Conservation (phyloP, 805 yeast genomes). For the Metschnikowia baotianmanensis region DNA sequence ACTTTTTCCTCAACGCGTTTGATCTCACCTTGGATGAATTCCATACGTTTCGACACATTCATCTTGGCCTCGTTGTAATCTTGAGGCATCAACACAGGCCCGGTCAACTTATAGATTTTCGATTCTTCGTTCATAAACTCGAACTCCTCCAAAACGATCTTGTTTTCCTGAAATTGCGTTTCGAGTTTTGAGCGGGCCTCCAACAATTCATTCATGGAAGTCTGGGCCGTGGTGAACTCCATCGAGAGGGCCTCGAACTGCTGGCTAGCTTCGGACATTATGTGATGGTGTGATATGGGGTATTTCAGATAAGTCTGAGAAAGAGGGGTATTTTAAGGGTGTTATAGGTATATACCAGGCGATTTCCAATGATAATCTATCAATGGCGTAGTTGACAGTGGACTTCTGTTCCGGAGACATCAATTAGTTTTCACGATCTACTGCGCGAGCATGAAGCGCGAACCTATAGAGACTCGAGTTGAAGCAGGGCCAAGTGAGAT, state of each 20-base stretch:
- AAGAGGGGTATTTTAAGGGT: no score
- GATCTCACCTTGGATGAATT: conserved; percentile 80
- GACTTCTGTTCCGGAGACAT: no score
- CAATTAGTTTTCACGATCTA: no score
- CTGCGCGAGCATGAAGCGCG: no score
- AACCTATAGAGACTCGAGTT: no score
- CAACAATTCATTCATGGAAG: conserved; percentile 50
- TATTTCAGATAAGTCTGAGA: no score
- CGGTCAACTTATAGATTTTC: conserved; percentile 83
- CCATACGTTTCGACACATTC: conserved; percentile 86
- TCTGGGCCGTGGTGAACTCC: conserved; percentile 46
- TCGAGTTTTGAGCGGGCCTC: conserved; percentile 82
- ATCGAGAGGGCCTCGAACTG: conserved; percentile 45
- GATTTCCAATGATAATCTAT: no score
- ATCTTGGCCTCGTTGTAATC: conserved; percentile 76
- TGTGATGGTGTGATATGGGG: no score
- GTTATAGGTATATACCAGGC: no score
- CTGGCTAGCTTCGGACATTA: conserved; percentile 30
- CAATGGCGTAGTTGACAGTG: no score
- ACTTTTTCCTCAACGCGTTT: conserved; percentile 69
- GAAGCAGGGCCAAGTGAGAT: no score
- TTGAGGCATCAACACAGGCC: conserved; percentile 90
- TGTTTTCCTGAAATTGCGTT: conserved; percentile 91
- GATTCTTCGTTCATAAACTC: conserved; percentile 60
- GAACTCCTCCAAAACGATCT: conserved; percentile 83